Evolutionary conservation across 2,329 filamentous ascomycete genomes (phyloP).

Genomic region (Hirsutella minnesotensis): DNA sequence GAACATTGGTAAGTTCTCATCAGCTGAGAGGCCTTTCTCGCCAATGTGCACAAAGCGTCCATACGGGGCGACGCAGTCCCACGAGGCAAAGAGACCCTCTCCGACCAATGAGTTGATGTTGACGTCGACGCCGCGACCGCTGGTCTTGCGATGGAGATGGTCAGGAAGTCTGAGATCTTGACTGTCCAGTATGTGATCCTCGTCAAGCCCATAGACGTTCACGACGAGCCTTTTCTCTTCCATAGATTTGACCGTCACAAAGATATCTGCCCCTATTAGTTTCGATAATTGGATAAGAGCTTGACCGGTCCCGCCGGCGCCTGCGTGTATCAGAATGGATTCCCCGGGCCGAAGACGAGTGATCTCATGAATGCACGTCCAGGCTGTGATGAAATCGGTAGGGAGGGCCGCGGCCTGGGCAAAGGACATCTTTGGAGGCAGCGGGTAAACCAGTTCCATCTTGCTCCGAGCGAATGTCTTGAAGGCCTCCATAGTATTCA

Average conservation of each 20-base stretch:
- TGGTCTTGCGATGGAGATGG: conserved; percentile 13
- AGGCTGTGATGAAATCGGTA: not conserved
- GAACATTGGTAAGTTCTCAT: conserved; percentile 2
- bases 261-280: not conserved
- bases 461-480: not conserved
- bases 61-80: conserved; percentile 18
- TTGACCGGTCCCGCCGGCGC: not conserved
- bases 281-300: not conserved
- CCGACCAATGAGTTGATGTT: conserved; percentile 18
- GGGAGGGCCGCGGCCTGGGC: not conserved
- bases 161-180: conserved; percentile 15
- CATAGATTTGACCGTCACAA: not conserved
- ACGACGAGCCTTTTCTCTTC: not conserved
- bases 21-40: conserved; percentile 15
- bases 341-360: not conserved
- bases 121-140: conserved; percentile 17
- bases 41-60: conserved; percentile 23
- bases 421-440: not conserved
- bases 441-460: not conserved
- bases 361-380: not conserved
- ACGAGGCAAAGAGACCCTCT: conserved; percentile 5
- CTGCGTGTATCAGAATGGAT: not conserved
- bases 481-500: not conserved
- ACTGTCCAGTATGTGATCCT: conserved; percentile 17
- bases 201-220: not conserved